Evolutionary conservation across 805 yeast genomes (phyloP), one percentile per base, ranked within the genome.

Genomic region (Cyberlindnera mrakii): DNA sequence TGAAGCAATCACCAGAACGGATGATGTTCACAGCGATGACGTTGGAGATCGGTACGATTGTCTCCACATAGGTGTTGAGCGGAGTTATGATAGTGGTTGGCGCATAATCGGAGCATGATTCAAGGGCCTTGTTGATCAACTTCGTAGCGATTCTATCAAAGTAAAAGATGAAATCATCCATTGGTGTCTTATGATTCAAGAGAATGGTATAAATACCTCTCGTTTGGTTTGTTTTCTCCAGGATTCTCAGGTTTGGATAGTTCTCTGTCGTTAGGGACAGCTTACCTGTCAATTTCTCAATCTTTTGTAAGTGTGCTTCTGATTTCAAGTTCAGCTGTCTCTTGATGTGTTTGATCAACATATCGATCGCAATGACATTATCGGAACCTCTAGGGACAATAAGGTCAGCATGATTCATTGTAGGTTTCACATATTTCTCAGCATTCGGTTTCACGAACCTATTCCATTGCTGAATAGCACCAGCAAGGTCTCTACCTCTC

Each of bases 1-100:
- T 81, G 56, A 90, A 90, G 57, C 96, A 86, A 59, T 89, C 97
- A 5, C 99, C 99, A 0, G 96, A 89, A 49, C 96, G 73, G 27
- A 90, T 82, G 34, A 90, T 77, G 49, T 83, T 83, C 6, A 88
- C 85, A 0, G 93, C 93, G 25, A 84, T 68, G 9, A 85, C 66
- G 11, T 73, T 71, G 45, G 77, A 77, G 36, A 60, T 66, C 9
- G 55, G 44, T 1, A 47, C 33, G 5, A 66, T 56, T 15, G 68
- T 53, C 1, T 49, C 33, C 10, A 69, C 25, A 1, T 18, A 30
- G 19, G 51, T 19, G 1, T 66, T 70, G 1, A 64, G 49, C 1
- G 83, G 76, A 5, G 77, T 82, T 1, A 52, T 48, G 2, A 80
- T 65, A 1, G 49, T 48, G 6, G 52, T 51, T 1, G 64, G 52